Evolutionary conservation across 2,329 filamentous ascomycete genomes (phyloP), one percentile per base, ranked within the genome.

Genomic region (Talaromyces sp.): DNA sequence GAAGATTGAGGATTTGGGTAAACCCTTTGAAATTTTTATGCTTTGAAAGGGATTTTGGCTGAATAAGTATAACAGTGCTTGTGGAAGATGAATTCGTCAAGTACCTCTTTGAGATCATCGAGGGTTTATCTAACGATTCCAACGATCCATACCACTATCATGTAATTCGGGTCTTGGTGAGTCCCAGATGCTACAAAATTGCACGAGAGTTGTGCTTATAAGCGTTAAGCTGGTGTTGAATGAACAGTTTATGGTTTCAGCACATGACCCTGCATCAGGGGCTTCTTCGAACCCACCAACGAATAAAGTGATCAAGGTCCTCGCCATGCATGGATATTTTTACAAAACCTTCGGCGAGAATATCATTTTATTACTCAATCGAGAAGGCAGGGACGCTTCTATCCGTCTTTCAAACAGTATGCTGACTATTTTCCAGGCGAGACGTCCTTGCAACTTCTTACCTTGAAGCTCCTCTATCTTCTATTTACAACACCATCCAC

Each of bases 291-390:
- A 80, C 26, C 83, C 85, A 4, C 77, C 96, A 60, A 98, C 95
- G 4, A 99, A 99, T 71, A 88, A 93, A 66, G 91, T 99, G 55
- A 89, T 99, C 75, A 98, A 98, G 73, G 83, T 93, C 43, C 82
- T 99, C 50, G 93, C 91, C 58, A 81, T 90, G 26, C 84, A 95
- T 69, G 93, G 93, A 3, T 84, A 86, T 55, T 82, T 82, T 1
- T 98, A 92, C 73, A 93, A 93, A 71, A 97, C 93, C 0, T 99
- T 99, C 79, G 95, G 95, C 57, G 93, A 97, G 78, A 99, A 98
- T 67, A 89, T 99, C 63, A 99, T 99, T 64, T 81, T 99, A 5
- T 84, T 99, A 1, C 82, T 99, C 43, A 99, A 99, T 72, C 88
- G 95, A 68, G 95, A 98, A 80, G 91, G 81, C 82, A 71, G 13